Base-by-base conservation (phyloP, 768 basidiomycete species). In the Collybia sp. region DNA sequence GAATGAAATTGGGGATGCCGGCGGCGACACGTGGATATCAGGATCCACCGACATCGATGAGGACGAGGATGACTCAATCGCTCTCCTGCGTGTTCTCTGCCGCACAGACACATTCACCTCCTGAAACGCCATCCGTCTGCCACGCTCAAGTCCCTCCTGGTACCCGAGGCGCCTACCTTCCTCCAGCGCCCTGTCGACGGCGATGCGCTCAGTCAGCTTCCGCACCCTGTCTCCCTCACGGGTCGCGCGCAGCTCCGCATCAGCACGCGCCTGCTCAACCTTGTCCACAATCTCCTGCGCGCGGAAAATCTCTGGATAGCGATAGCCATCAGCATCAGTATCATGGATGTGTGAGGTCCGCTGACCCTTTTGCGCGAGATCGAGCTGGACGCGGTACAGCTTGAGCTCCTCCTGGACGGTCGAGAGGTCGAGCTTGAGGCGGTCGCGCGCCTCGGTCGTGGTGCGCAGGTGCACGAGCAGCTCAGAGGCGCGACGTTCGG, bases 341-440 rank as follows among this genome's bases (percentile, higher is more conserved):
- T 37, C 3, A 17, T 18, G 2, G 6, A 8, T 15, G 40, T 18
- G 37, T 32, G 33, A 41, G 12, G 39, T 4, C 43, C 15, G 38
- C 52, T 15, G 16, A 73, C 71, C 71, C 58, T 66, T 67, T 52
- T 83, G 80, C 12, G 83, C 82, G 30, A 72, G 64, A 13, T 78
- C 75, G 19, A 82, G 61, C 65, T 82, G 79, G 1, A 76, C 41
- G 56, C 79, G 82, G 56, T 82, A 84, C 44, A 81, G 44, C 40
- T 66, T 62, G 39, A 83, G 55, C 50, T 85, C 82, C 30, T 79
- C 71, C 57, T 61, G 43, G 53, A 68, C 51, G 4, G 54, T 59
- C 2, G 56, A 43, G 8, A 73, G 48, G 6, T 67, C 65, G 25
- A 56, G 53, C 30, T 71, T 63, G 6, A 67, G 39, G 34, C 50